Conservation (phyloP, 108 stramenopile genomes). For the Pinguiococcus pyrenoidosus region DNA sequence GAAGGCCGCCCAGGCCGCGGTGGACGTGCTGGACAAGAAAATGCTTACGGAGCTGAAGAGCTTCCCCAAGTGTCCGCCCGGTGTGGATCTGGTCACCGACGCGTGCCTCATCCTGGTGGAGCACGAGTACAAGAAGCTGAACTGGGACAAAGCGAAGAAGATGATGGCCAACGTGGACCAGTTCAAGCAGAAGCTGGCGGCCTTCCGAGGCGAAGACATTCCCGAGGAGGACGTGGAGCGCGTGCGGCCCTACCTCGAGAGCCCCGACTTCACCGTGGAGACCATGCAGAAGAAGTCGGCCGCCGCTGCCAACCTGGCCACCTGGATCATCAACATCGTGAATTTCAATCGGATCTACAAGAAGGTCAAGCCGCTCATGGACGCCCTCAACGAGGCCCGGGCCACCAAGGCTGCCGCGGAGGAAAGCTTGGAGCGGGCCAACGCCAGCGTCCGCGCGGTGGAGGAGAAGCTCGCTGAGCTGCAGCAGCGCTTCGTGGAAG, state of each 20-base stretch:
- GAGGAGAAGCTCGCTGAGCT: slow-evolving; percentile 42
- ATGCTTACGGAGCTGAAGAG: slow-evolving; percentile 74
- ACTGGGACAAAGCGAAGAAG: slow-evolving; percentile 69
- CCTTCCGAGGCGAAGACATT: slow-evolving; percentile 57
- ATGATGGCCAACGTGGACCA: slow-evolving; percentile 75
- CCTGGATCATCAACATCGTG: slow-evolving; percentile 71
- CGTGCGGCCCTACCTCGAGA: slow-evolving; percentile 18
- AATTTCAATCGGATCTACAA: slow-evolving; percentile 77
- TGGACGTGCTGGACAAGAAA: slow-evolving; percentile 61
- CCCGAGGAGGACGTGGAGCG: slow-evolving; percentile 50
- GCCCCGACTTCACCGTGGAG: slow-evolving; percentile 51
- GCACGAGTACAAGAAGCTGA: slow-evolving; percentile 58
- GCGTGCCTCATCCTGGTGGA: slow-evolving; percentile 65
- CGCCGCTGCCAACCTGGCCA: slow-evolving; percentile 69
- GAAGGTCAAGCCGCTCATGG: slow-evolving; percentile 74
- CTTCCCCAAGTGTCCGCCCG: slow-evolving; percentile 51
- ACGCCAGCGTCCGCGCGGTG: slow-evolving; percentile 50
- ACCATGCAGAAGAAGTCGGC: slow-evolving; percentile 68
- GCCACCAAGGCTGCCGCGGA: slow-evolving; percentile 48
- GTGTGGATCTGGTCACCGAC: slow-evolving; percentile 45
- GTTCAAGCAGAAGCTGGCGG: slow-evolving; percentile 48
- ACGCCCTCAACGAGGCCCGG: slow-evolving; percentile 56
- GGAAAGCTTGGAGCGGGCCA: slow-evolving; percentile 34
- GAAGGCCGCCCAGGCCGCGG: slow-evolving; percentile 66
- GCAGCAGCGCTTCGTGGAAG: slow-evolving; percentile 32